Evolutionary conservation across 2,329 filamentous ascomycete genomes (phyloP), one percentile per base, ranked within the genome.

Genomic region (Aspergillus pseudoterreus): DNA sequence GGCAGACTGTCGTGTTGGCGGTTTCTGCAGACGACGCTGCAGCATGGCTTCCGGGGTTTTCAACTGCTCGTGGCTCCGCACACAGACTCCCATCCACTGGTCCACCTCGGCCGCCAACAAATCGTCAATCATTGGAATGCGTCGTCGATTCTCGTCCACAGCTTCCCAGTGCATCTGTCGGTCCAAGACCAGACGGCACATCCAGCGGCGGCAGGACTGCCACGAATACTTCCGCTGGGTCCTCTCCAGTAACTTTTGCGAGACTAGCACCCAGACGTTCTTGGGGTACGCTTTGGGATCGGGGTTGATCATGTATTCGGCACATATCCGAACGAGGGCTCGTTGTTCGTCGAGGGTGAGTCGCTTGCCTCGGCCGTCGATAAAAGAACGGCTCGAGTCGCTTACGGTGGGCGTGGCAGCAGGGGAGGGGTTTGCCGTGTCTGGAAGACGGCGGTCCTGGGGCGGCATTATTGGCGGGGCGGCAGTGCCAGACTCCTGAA

Each of bases 161-260:
- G 35, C 44, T 4, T 45, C 47, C 41, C 51, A 56, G 22, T 45
- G 56, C 15, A 50, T 24, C 35, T 47, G 50, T 8, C 55, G 51
- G 27, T 59, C 54, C n/a, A 35, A 24, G 24, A 62, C 50, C 36
- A 57, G 52, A 15, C 54, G 52, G 2, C 41, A 43, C 30, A 66
- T 63, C 17, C 60, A 59, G 21, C 63, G 61, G 5, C 58, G 61
- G 38, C 64, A 66, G 3, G 64, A 66, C 33, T 61, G 59, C 61
- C 63, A 64, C 0, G 64, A 65, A 35, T 66, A 66, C 10, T 49
- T 38, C n/a, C 64, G 62, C 30, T 57, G 56, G 11, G 58, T 60
- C 36, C 44, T 22, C 24, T 43, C 33, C 11, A 53, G 46, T 3
- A 65, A 52, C 2, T 45, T 22, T 5, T 45, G 33, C 4, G 63